These are phyloP conservation scores for Didymellaceae sp. DNA, from an alignment of 2,329 filamentous ascomycete species.

Conservation along the genomic window DNA sequence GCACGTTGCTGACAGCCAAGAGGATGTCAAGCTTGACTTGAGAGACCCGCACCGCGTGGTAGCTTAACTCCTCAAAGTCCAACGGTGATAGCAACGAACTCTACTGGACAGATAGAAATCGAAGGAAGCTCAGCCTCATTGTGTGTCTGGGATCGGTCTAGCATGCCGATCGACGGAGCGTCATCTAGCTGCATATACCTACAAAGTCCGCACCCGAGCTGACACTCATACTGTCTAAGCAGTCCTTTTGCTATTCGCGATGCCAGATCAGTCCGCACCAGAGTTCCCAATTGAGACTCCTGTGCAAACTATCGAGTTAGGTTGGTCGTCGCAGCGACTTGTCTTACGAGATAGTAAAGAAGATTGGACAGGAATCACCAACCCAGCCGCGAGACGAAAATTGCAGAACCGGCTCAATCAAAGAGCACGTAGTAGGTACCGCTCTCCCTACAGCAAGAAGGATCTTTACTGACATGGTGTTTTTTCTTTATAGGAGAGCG, in stretches of 20 bases:
- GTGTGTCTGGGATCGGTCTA: not conserved
- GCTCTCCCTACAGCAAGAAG: not conserved
- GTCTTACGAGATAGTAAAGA: conserved; percentile 16
- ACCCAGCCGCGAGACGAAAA: conserved; percentile 22
- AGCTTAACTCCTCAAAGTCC: not conserved
- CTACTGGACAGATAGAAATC: not conserved
- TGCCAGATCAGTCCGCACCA: not conserved
- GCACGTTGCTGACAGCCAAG: conserved; percentile 14
- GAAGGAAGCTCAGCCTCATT: conserved; percentile 4
- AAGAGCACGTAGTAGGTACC: conserved; percentile 19
- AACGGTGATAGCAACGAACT: conserved; percentile 2
- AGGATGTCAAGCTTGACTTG: not conserved
- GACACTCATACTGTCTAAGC: not conserved
- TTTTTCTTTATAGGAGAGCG: not conserved
- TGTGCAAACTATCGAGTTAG: conserved; percentile 8
- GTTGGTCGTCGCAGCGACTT: conserved; percentile 21
- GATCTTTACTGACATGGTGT: not conserved
- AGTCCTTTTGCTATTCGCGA: not conserved
- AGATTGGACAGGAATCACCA: conserved; percentile 29
- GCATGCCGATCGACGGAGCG: not conserved
- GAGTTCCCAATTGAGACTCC: not conserved
- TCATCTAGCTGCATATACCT: conserved; percentile 13
- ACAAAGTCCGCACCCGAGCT: conserved; percentile 3
- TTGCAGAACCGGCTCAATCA: conserved; percentile 31
- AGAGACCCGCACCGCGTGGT: not conserved